These are phyloP conservation scores for Saccharomycopsis capsularis DNA, from an alignment of 805 yeast species.

Conservation along the genomic window DNA sequence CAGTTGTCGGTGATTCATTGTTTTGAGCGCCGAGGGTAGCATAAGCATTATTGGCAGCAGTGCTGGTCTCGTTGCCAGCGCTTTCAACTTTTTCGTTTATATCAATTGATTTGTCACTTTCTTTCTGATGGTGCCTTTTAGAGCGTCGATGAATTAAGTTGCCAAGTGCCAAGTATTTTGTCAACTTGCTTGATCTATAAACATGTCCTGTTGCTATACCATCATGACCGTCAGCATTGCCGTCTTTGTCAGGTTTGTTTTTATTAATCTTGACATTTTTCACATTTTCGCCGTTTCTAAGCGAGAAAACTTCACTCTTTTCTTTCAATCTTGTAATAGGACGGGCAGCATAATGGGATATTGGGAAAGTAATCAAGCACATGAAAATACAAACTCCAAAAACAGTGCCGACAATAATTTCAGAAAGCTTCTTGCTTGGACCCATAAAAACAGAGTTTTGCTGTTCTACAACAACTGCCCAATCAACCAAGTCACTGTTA, in stretches of 20 bases:
- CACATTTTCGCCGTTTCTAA: slow-evolving; percentile 27
- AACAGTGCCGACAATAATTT: slow-evolving; percentile 70
- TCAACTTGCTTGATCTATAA: slow-evolving; percentile 3
- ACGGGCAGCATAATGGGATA: slow-evolving; percentile 77
- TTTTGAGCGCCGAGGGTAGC: not conserved
- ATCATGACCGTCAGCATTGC: not conserved
- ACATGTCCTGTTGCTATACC: not conserved
- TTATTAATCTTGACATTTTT: slow-evolving; percentile 10
- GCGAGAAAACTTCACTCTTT: slow-evolving; percentile 59
- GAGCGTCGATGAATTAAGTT: slow-evolving; percentile 1
- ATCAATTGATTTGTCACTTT: no score
- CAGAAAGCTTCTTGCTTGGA: slow-evolving; percentile 55
- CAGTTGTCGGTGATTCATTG: no score
- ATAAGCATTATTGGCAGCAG: not conserved
- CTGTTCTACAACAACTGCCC: slow-evolving; percentile 77
- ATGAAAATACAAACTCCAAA: slow-evolving; percentile 71
- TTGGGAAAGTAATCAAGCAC: slow-evolving; percentile 69
- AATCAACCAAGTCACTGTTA: slow-evolving; percentile 34
- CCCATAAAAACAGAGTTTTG: slow-evolving; percentile 47
- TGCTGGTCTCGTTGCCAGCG: not conserved
- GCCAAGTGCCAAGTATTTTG: slow-evolving; percentile 6
- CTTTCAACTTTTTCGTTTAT: no score
- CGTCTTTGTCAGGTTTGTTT: not conserved
- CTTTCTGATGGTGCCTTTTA: not conserved
- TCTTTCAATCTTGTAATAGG: slow-evolving; percentile 75